Base-by-base conservation (phyloP, 441 rosid genomes). In the Hypseocharis bilobata region DNA sequence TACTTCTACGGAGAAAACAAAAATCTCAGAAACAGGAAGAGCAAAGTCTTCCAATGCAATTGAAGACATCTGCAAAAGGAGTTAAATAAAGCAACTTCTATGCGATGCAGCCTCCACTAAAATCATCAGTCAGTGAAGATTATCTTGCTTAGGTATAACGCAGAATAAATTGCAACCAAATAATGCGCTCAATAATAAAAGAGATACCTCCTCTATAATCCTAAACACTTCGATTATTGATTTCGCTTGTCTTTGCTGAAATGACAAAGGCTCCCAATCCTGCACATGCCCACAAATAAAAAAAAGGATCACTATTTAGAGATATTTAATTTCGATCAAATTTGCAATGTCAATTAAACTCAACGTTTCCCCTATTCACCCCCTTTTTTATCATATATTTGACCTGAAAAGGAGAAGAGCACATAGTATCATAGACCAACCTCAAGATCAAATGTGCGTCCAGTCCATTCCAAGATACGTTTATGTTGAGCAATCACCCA, bases 181-280 rank as follows among this genome's bases (percentile, higher is more conserved):
- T 20, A 67, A 66, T 34, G 27, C 34, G 20, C 64, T 36, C 14
- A 30, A 23, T 16, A 54, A 58, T 54, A 11, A 66, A 54, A 17
- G 42, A 27, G 63, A 47, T 82, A 94, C 99, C 99, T 94, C 98
- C 80, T 94, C 99, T 66, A 94, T 76, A 27, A 94, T 94, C 83
- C 99, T 89, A 72, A 94, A 94, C 74, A 94, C 91, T 84, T 94
- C 99, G 64, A 94, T 81, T 70, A 88, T 78, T 40, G 99, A 94
- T 71, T 88, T 82, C 38, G 96, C 91, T 72, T 89, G 96, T 64
- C 83, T 87, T 71, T 94, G 96, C 67, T 91, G 96, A 78, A 74
- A 81, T 67, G 99, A 94, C 67, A 94, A 75, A 71, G 99, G 92
- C 81, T 89, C 96, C 99, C 99, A 94, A 65, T 88, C 92, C 99